Evolutionary conservation across 306 rosid genomes (phyloP), one percentile per base, ranked within the genome.

Genomic region (Spatholobus suberectus): DNA sequence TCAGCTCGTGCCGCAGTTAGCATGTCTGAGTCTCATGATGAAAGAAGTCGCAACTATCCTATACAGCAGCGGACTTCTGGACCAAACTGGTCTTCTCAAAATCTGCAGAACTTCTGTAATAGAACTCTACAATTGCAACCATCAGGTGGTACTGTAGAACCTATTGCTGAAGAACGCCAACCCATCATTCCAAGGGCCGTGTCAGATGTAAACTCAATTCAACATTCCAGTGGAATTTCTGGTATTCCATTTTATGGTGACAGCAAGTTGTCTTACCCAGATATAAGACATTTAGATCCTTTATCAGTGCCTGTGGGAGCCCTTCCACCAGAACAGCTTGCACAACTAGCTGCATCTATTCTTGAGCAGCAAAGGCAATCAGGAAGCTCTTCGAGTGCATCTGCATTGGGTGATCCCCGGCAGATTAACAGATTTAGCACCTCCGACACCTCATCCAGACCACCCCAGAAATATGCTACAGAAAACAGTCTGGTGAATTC

Each of bases 251-350:
- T 51, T 14, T 73, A 84, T 21, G 85, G 89, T 73, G 86, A 82
- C 54, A 61, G 34, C 84, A 76, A 72, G 76, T 73, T 85, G 62
- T 69, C 86, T 8, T 75, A 79, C 26, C 89, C 74, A 57, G 93
- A 88, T 79, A 82, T 81, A 4, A 86, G 88, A 70, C 84, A 87
- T 47, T 51, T 82, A 18, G 87, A 82, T 75, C 87, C 93, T 82
- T 61, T 80, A 35, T 73, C 91, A 49, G 18, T 81, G 37, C 83
- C 94, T 12, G 86, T 85, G 72, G 87, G 88, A 32, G 46, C 91
- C 68, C 84, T 88, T 73, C 95, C 85, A 67, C 92, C 94, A 6
- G 97, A 96, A 83, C 97, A 96, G 81, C 96, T 92, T 73, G 92
- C 90, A 26, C 97, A 89, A 46, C 74, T 96, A 76, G 92, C 97